Evolutionary conservation across 1,139 yeast species (phyloP).

Genomic region (Candida sp.): DNA sequence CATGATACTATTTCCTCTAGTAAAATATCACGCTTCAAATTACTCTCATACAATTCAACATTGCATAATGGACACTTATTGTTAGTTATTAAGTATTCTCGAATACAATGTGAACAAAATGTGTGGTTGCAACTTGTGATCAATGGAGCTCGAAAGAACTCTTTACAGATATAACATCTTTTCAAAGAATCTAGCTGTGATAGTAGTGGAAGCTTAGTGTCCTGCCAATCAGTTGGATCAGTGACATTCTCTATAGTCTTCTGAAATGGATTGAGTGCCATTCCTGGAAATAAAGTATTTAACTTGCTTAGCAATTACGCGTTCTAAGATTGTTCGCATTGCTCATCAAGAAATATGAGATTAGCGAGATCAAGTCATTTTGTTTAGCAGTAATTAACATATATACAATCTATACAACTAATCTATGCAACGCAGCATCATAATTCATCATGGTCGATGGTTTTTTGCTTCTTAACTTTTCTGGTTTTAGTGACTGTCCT

Average conservation of each 20-base stretch:
- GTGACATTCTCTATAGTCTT: conserved; percentile 17
- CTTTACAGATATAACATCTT: conserved; percentile 92
- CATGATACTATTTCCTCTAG: conserved; percentile 69
- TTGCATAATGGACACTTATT: conserved; percentile 81
- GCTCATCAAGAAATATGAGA: neutral
- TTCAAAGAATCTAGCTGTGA: conserved; percentile 65
- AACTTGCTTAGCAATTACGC: neutral
- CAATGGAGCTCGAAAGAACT: conserved; percentile 77
- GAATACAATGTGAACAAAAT: conserved; percentile 86
- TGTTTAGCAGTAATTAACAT: neutral
- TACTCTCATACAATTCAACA: conserved; percentile 67
- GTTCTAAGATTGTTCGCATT: neutral
- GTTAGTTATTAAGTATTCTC: conserved; percentile 60
- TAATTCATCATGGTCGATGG: conserved; percentile 3
- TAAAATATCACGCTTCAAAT: conserved; percentile 63
- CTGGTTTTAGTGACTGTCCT: conserved; percentile 1
- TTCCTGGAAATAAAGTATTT: neutral
- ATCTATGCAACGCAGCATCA: neutral
- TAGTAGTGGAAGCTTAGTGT: conserved; percentile 52
- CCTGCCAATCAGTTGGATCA: conserved; percentile 72
- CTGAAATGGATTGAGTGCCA: conserved; percentile 4
- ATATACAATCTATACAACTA: neutral
- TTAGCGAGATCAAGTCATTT: neutral
- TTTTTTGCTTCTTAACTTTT: conserved; percentile 1
- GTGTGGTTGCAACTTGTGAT: conserved; percentile 86